phyloP scores from a whole-genome alignment of 1,139 yeast genomes.

The Tardiomyces digboiensis region DNA sequence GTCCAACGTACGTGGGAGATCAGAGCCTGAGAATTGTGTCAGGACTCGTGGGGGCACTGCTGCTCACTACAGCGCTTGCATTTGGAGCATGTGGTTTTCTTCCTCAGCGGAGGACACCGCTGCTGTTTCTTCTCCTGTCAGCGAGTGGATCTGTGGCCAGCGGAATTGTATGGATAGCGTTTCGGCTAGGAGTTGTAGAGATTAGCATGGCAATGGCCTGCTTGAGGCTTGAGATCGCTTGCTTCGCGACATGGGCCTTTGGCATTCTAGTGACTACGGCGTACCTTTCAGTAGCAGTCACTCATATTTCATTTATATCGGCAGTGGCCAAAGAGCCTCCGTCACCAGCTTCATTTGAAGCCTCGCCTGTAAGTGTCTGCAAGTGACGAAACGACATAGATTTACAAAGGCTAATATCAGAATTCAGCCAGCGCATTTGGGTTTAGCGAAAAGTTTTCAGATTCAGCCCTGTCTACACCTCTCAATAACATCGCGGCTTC shows the following conservation, averaged over 20 bases:
- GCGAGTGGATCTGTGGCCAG: background rate
- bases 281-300: background rate
- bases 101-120: background rate
- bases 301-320: background rate
- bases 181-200: background rate
- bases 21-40: background rate
- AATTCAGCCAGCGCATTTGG: background rate
- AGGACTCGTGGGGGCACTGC: background rate
- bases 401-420: too few relatives aligned
- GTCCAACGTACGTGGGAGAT: background rate
- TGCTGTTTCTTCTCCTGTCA: background rate
- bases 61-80: background rate
- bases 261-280: background rate
- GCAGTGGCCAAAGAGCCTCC: background rate
- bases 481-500: too few relatives aligned
- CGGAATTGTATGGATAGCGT: background rate
- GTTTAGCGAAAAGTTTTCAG: background rate
- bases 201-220: background rate
- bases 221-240: background rate
- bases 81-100: background rate
- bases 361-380: background rate
- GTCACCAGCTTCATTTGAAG: background rate
- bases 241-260: background rate
- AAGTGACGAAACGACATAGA: too few relatives aligned
- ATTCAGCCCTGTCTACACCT: background rate